Evolutionary conservation across 345 rosid species (phyloP).

Genomic region (Reutealis trisperma): DNA sequence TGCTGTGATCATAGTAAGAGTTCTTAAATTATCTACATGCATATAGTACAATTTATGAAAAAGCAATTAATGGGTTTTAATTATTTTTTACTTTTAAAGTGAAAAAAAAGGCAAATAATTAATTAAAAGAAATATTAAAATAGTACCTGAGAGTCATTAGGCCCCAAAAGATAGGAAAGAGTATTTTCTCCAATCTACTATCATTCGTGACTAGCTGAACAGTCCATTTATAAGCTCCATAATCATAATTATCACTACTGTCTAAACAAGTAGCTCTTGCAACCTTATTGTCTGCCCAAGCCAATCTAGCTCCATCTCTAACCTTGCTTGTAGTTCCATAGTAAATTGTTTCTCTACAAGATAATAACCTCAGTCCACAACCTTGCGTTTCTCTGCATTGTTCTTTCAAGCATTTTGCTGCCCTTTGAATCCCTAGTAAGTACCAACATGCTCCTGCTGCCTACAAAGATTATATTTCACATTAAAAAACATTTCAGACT

Average conservation of each 20-base stretch:
- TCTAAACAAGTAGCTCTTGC: conserved; percentile 65
- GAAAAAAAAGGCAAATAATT: too few relatives aligned
- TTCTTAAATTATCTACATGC: neutral
- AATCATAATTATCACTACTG: conserved; percentile 54
- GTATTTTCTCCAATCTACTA: conserved; percentile 82
- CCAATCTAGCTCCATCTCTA: conserved; percentile 46
- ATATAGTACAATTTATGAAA: too few relatives aligned
- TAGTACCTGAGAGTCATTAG: conserved; percentile 91
- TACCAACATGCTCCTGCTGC: conserved; percentile 99
- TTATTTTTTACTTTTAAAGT: too few relatives aligned
- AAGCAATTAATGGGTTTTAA: too few relatives aligned
- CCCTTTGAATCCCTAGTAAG: conserved; percentile 82
- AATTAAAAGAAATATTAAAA: conserved; percentile 36
- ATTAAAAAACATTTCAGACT: too few relatives aligned
- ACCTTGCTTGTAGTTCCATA: conserved; percentile 63
- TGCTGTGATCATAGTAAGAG: conserved; percentile 42
- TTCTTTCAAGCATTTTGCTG: conserved; percentile 75
- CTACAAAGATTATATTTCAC: conserved; percentile 31
- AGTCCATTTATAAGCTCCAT: conserved; percentile 93
- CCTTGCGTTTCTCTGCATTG: conserved; percentile 54
- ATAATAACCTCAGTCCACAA: conserved; percentile 53
- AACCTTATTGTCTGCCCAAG: conserved; percentile 61
- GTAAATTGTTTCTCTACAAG: conserved; percentile 73
- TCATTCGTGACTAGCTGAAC: conserved; percentile 78
- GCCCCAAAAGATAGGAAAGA: conserved; percentile 95